Evolutionary conservation across 129 eudicot genomes (phyloP).

Genomic region (Tagetes patula): DNA sequence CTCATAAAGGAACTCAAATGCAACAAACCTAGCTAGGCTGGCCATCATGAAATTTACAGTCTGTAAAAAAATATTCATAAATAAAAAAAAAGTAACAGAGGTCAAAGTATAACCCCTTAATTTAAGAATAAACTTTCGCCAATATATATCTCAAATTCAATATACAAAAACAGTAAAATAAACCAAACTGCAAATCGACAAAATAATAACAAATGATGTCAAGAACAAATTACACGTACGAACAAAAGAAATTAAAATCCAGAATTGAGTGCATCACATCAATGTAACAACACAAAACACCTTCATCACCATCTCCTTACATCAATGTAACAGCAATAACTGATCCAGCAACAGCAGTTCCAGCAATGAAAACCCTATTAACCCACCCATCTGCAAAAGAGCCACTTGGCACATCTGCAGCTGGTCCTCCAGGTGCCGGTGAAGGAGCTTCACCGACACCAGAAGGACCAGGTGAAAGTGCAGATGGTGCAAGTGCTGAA

Average conservation of each 20-base stretch:
- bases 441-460: constrained; percentile 21
- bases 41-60: no score
- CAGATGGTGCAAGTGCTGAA: constrained; percentile 36
- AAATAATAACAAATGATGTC: constrained; percentile 9
- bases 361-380: constrained; percentile 37
- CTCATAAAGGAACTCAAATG: no score
- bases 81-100: no score
- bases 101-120: no score
- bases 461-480: constrained; percentile 34
- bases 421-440: constrained; percentile 34
- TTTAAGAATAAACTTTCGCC: neutral
- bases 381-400: constrained; percentile 39
- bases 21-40: no score
- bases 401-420: constrained; percentile 30
- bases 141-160: constrained; percentile 9
- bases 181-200: neutral
- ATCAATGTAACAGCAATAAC: constrained; percentile 45
- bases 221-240: constrained; percentile 6
- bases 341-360: constrained; percentile 47
- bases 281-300: neutral
- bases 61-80: no score
- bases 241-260: constrained; percentile 11
- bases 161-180: neutral
- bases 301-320: constrained; percentile 24
- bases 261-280: constrained; percentile 11